Conservation (phyloP, 164 flowering plant species). For the grape (Vitis vinifera) region DNA sequence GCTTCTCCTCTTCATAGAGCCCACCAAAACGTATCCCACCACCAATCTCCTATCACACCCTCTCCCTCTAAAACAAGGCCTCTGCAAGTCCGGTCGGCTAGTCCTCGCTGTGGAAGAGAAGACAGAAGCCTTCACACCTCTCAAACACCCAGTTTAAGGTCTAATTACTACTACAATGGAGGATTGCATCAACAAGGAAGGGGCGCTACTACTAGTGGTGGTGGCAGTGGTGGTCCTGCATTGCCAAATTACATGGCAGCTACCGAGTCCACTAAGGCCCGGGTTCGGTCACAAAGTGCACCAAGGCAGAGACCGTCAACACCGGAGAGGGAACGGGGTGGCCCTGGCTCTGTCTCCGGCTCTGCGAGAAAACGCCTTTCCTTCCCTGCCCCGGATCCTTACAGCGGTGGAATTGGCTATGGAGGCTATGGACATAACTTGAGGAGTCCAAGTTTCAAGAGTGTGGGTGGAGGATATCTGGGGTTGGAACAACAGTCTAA, state of each 20-base stretch:
- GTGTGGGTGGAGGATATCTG: conserved; percentile 29
- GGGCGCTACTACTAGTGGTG: conserved; percentile 1
- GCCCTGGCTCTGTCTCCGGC: background rate
- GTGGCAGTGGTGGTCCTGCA: conserved; percentile 9
- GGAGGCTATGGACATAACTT: conserved; percentile 29
- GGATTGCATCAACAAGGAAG: conserved; percentile 15
- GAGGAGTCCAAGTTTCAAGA: conserved; percentile 65
- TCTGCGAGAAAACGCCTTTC: conserved; percentile 53
- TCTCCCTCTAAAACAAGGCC: conserved; percentile 59
- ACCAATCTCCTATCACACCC: conserved; percentile 40
- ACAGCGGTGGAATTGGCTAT: conserved; percentile 16
- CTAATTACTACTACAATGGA: conserved; percentile 37
- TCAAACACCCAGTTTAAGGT: conserved; percentile 60
- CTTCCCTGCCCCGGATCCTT: conserved; percentile 44
- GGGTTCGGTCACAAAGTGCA: conserved; percentile 57
- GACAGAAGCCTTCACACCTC: conserved; percentile 33
- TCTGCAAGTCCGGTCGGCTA: conserved; percentile 54
- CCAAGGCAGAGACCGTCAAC: conserved; percentile 58
- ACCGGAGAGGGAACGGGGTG: conserved; percentile 48
- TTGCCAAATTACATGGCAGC: conserved; percentile 71
- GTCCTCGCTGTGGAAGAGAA: conserved; percentile 49
- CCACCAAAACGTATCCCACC: conserved; percentile 18
- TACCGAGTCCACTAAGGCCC: conserved; percentile 63
- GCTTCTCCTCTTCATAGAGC: conserved; percentile 44
- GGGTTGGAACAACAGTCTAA: conserved; percentile 55